Evolutionary conservation across 1,139 yeast genomes (phyloP).

Genomic region (Saccharomycopsis phalli): DNA sequence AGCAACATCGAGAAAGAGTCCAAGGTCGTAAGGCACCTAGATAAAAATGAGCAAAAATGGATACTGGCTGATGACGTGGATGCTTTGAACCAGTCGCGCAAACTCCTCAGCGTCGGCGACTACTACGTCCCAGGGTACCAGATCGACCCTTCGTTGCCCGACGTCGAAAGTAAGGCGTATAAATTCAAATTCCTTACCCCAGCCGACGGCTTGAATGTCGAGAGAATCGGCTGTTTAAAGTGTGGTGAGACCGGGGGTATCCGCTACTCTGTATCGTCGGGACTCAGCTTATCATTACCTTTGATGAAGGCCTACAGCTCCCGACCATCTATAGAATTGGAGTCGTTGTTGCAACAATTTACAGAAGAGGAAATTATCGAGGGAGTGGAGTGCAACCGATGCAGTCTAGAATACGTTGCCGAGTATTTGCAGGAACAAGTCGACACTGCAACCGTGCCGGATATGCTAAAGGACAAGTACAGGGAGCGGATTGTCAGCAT

Average conservation of each 20-base stretch:
- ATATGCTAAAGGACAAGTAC: constrained; percentile 39
- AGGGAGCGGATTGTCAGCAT: constrained; percentile 46
- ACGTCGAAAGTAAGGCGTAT: constrained; percentile 31
- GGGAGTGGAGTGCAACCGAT: constrained; percentile 88
- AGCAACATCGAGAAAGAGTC: constrained; percentile 63
- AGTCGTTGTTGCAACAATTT: constrained; percentile 62
- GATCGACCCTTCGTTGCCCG: constrained; percentile 53
- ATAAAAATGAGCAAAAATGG: constrained; percentile 15
- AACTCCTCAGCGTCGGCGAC: constrained; percentile 46
- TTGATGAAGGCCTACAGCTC: constrained; percentile 26
- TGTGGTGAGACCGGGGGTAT: constrained; percentile 95
- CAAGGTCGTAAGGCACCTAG: constrained; percentile 9
- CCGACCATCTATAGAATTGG: constrained; percentile 32
- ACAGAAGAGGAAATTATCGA: constrained; percentile 75
- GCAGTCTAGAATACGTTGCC: constrained; percentile 50
- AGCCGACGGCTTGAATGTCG: constrained; percentile 80
- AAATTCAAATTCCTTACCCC: constrained; percentile 68
- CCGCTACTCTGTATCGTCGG: constrained; percentile 71
- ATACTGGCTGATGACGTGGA: constrained; percentile 21
- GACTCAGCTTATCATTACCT: constrained; percentile 66
- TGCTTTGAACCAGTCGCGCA: constrained; percentile 20
- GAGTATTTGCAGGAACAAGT: constrained; percentile 22
- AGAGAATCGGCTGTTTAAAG: constrained; percentile 76
- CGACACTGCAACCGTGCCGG: constrained; percentile 22
- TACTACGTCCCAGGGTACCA: constrained; percentile 66